phyloP scores from a whole-genome alignment of 2,329 filamentous ascomycete genomes.

The Ophiostoma perfectum region DNA sequence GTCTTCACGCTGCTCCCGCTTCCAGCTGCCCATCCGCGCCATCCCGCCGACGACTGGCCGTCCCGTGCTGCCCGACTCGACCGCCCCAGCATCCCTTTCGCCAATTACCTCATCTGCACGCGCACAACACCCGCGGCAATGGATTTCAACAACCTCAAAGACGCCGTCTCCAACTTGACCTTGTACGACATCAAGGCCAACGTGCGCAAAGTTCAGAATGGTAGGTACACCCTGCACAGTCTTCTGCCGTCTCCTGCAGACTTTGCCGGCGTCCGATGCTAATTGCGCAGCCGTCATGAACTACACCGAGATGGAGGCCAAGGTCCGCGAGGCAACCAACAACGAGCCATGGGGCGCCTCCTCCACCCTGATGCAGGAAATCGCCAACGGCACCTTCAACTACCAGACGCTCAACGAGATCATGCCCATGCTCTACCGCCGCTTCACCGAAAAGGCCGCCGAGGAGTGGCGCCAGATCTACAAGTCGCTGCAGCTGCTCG shows the following conservation, averaged over 20 bases:
- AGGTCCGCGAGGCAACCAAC: conserved; percentile 97
- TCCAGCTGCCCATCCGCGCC: background rate
- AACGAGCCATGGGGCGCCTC: conserved; percentile 96
- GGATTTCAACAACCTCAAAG: conserved; percentile 81
- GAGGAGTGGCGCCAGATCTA: conserved; percentile 99
- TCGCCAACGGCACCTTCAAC: conserved; percentile 94
- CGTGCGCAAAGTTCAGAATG: conserved; percentile 95
- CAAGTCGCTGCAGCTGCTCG: conserved; percentile 92
- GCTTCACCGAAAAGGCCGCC: conserved; percentile 95
- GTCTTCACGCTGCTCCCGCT: background rate
- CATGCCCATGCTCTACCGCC: conserved; percentile 99
- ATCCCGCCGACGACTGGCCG: background rate
- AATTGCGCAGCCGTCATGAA: conserved; percentile 77
- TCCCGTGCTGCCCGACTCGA: background rate
- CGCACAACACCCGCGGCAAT: conserved; percentile 41
- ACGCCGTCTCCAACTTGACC: conserved; percentile 83
- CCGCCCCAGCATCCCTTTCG: background rate
- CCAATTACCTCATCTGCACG: conserved; percentile 9
- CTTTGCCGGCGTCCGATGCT: background rate
- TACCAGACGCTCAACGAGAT: conserved; percentile 98
- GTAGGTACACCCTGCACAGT: conserved; percentile 42
- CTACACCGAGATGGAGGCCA: conserved; percentile 62
- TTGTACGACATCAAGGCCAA: conserved; percentile 94
- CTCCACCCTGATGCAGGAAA: conserved; percentile 88
- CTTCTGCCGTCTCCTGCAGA: conserved; percentile 26